phyloP scores from a whole-genome alignment of 1,139 yeast genomes.

The Geotrichum candidum region DNA sequence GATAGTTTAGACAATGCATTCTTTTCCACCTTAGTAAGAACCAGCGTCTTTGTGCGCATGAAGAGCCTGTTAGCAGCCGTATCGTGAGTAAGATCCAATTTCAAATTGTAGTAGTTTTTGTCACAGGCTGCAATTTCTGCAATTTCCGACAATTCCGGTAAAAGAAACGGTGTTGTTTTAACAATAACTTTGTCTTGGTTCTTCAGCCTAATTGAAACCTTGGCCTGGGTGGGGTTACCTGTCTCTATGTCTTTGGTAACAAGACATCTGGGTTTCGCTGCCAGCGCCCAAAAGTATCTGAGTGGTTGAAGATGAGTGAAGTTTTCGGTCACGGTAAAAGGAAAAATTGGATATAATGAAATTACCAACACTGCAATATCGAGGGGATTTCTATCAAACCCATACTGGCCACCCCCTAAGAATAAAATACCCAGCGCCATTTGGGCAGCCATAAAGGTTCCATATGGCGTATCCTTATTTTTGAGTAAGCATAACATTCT shows the following conservation, averaged over 20 bases:
- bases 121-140: constrained; percentile 41
- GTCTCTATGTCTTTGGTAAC: constrained; percentile 65
- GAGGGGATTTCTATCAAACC: constrained; percentile 58
- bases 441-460: constrained; percentile 72
- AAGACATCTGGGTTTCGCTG: constrained; percentile 76
- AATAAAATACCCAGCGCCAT: constrained; percentile 84
- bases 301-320: constrained; percentile 77
- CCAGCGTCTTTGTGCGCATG: constrained; percentile 41
- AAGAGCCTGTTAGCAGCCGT: constrained; percentile 38
- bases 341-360: constrained; percentile 70
- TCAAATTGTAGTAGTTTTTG: constrained; percentile 43
- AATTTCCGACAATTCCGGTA: constrained; percentile 56
- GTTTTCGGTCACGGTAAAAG: constrained; percentile 37
- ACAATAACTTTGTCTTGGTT: constrained; percentile 38
- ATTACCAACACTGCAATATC: constrained; percentile 69
- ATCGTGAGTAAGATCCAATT: constrained; percentile 40
- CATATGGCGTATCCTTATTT: constrained; percentile 48
- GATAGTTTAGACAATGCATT: constrained; percentile 41
- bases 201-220: constrained; percentile 33
- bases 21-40: constrained; percentile 45
- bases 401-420: constrained; percentile 89
- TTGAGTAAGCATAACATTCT: constrained; percentile 61
- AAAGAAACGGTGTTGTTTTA: constrained; percentile 54
- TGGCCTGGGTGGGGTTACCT: constrained; percentile 42
- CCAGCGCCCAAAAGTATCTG: constrained; percentile 85